Evolutionary conservation across 108 stramenopile genomes (phyloP).

Genomic region (Cyclotella cryptica): DNA sequence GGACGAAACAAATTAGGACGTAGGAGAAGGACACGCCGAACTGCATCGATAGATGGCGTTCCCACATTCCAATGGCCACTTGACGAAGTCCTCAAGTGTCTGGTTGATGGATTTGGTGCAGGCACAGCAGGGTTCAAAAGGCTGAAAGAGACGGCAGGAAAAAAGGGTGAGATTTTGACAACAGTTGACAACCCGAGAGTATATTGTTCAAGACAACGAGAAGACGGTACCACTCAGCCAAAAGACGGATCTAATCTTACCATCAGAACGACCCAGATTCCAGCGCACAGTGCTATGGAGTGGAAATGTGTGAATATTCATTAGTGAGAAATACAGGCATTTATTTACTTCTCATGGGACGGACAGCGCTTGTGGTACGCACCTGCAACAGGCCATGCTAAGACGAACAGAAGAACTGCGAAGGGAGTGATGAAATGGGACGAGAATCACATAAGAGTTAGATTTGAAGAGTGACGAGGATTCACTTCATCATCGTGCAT

Average conservation of each 20-base stretch:
- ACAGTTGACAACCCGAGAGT: not conserved
- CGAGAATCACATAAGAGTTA: not conserved
- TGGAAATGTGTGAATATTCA: not conserved
- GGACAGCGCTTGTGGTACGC: not conserved
- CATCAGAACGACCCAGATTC: conserved; percentile 38
- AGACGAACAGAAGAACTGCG: conserved; percentile 23
- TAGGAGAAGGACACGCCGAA: conserved; percentile 42
- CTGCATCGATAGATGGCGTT: conserved; percentile 35
- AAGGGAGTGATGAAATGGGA: not conserved
- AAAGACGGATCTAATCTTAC: not conserved
- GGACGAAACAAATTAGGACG: not conserved
- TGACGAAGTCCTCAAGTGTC: conserved; percentile 33
- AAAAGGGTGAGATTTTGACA: not conserved
- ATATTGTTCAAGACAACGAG: not conserved
- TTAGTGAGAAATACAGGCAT: not conserved
- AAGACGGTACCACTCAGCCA: not conserved
- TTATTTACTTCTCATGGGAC: not conserved
- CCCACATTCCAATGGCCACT: conserved; percentile 47
- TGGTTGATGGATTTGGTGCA: conserved; percentile 37
- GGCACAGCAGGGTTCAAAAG: conserved; percentile 39
- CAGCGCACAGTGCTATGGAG: conserved; percentile 17
- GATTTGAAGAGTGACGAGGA: not conserved
- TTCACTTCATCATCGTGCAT: too few relatives aligned
- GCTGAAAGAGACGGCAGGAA: conserved; percentile 5
- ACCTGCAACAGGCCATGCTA: conserved; percentile 48